These are phyloP conservation scores for Poa pratensis DNA, from an alignment of 176 grass and related monocot species.

Conservation along the genomic window DNA sequence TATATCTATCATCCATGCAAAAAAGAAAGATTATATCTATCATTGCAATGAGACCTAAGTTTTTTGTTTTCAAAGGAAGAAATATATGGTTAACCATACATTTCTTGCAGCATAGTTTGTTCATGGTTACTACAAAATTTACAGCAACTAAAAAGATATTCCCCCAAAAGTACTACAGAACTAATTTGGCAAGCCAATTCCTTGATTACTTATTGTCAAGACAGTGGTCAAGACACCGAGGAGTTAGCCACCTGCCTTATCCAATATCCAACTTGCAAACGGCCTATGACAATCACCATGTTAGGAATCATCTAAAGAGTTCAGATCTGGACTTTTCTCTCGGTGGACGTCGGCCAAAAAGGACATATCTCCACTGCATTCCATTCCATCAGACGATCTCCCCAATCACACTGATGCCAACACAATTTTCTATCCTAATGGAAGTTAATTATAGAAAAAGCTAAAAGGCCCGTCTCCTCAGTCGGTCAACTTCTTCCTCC, in stretches of 20 bases:
- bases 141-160: no score
- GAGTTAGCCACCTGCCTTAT: no score
- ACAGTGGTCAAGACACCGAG: no score
- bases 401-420: slow-evolving; percentile 1
- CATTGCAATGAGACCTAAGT: not conserved
- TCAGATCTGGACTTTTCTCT: not conserved
- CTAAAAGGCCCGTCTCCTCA: slow-evolving; percentile 20
- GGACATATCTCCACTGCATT: not conserved
- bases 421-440: not conserved
- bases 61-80: not conserved
- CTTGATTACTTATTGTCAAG: no score
- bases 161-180: no score
- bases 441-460: not conserved
- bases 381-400: slow-evolving; percentile 9
- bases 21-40: not conserved
- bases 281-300: not conserved
- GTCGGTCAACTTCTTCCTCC: slow-evolving; percentile 28
- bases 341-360: slow-evolving; percentile 45
- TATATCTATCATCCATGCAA: not conserved
- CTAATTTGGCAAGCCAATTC: no score
- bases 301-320: slow-evolving; percentile 14
- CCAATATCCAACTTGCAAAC: no score
- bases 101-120: no score
- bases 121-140: no score
- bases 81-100: no score